phyloP scores from a whole-genome alignment of 192 early-diverging fungal species.

The Diversispora eburnea region DNA sequence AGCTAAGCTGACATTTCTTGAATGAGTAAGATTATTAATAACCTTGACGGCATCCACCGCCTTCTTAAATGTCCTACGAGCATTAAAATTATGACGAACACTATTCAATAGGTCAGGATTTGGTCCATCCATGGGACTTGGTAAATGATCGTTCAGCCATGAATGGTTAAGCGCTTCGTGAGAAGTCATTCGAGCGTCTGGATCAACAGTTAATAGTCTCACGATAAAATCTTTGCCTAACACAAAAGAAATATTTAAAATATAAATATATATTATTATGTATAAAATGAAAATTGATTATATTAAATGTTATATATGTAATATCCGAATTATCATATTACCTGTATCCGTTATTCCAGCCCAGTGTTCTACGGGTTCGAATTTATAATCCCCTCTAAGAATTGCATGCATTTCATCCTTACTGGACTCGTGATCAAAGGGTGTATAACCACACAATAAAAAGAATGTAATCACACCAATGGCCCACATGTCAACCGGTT shows the following conservation, averaged over 20 bases:
- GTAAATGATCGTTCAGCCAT: conserved; percentile 53
- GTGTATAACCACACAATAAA: conserved; percentile 66
- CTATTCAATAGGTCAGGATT: conserved; percentile 54
- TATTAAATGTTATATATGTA: neutral
- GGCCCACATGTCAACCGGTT: conserved; percentile 83
- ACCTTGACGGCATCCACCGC: conserved; percentile 51
- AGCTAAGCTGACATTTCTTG: neutral
- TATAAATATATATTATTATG: neutral
- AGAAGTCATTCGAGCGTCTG: conserved; percentile 60
- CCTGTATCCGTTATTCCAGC: conserved; percentile 49
- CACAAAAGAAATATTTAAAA: neutral
- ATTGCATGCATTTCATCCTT: conserved; percentile 56
- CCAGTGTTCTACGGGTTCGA: conserved; percentile 64
- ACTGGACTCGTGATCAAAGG: conserved; percentile 60
- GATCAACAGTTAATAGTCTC: conserved; percentile 55
- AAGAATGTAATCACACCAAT: conserved; percentile 76
- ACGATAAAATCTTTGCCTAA: conserved; percentile 67
- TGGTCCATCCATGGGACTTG: conserved; percentile 26
- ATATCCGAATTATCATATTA: conserved; percentile 15
- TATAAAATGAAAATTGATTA: too few species aligned
- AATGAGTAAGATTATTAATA: conserved; percentile 28
- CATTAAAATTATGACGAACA: conserved; percentile 65
- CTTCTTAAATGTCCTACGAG: conserved; percentile 62
- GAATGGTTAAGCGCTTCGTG: conserved; percentile 63
- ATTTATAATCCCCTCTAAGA: conserved; percentile 57